These are phyloP conservation scores for Apiospora hydei DNA, from an alignment of 2,329 filamentous ascomycete genomes.

Conservation along the genomic window DNA sequence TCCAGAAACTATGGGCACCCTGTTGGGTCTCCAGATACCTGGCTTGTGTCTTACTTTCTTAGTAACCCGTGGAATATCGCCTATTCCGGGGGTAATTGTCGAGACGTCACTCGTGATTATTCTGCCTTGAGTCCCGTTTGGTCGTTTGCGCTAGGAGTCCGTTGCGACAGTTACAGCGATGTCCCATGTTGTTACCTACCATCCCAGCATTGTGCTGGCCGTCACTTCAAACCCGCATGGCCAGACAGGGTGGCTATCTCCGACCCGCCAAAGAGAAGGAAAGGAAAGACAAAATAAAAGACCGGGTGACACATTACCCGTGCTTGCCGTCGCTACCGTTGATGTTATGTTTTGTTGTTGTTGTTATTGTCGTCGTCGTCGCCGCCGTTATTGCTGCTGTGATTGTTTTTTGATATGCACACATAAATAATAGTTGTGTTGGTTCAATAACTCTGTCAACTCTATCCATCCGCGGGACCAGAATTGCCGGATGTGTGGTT, in stretches of 20 bases:
- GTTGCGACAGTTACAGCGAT: not conserved
- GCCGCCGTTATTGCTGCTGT: not conserved
- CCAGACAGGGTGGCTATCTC: conserved; percentile 6
- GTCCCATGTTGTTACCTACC: conserved; percentile 2
- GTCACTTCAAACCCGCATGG: not conserved
- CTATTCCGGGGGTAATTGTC: not conserved
- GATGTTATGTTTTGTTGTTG: not conserved
- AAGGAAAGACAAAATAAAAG: not conserved
- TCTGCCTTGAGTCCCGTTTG: conserved; percentile 5
- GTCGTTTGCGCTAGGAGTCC: not conserved
- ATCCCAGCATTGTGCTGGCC: not conserved
- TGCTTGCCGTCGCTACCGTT: not conserved
- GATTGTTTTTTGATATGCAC: not conserved
- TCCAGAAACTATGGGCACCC: conserved; percentile 14
- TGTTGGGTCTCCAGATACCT: conserved; percentile 9
- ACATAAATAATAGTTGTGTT: not conserved
- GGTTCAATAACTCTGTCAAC: not conserved
- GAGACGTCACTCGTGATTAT: not conserved
- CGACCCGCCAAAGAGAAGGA: not conserved
- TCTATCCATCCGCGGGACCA: not conserved
- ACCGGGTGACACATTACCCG: not conserved
- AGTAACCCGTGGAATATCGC: conserved; percentile 8
- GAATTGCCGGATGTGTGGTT: not conserved
- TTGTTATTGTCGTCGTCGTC: not conserved
- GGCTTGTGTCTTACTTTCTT: conserved; percentile 9